Evolutionary conservation across 495 filamentous ascomycete species (phyloP).

Genomic region (Lasiosphaeria hispida): DNA sequence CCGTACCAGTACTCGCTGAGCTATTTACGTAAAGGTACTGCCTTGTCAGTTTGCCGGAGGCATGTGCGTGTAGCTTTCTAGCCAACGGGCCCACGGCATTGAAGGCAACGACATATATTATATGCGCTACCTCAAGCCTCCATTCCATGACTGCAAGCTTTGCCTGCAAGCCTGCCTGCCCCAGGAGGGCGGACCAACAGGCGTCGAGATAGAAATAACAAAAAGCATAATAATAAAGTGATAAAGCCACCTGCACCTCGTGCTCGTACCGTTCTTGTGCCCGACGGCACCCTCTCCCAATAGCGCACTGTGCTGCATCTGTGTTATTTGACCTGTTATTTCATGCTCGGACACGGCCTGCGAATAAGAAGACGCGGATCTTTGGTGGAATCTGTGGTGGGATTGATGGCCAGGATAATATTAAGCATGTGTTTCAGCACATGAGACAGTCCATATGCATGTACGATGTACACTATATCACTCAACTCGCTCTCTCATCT

Average conservation of each 20-base stretch:
- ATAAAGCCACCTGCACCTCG: too few species aligned
- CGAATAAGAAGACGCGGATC: not conserved
- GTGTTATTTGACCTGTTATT: not conserved
- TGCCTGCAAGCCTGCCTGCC: too few species aligned
- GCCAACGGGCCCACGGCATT: not conserved
- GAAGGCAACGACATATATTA: not conserved
- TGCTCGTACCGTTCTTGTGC: too few species aligned
- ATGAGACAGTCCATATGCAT: conserved; percentile 9
- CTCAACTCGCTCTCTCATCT: not conserved
- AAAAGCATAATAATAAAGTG: too few species aligned
- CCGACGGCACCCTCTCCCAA: too few species aligned
- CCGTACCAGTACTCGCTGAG: not conserved
- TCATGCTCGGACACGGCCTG: conserved; percentile 8
- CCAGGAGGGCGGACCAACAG: too few species aligned
- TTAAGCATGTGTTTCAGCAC: conserved; percentile 18
- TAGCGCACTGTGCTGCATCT: too few species aligned
- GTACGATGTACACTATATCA: not conserved
- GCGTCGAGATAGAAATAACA: too few species aligned
- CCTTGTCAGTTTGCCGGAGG: not conserved
- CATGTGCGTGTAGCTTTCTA: not conserved
- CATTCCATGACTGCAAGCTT: too few species aligned
- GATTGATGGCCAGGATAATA: not conserved
- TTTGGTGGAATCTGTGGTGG: not conserved
- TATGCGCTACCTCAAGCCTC: too few species aligned
- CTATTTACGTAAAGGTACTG: conserved; percentile 10